Percentiles rank a stretch among this genome's conserved stretches.
Conservation (phyloP, 2,329 filamentous ascomycete genomes). For the Ceratocystis alfenasii region DNA sequence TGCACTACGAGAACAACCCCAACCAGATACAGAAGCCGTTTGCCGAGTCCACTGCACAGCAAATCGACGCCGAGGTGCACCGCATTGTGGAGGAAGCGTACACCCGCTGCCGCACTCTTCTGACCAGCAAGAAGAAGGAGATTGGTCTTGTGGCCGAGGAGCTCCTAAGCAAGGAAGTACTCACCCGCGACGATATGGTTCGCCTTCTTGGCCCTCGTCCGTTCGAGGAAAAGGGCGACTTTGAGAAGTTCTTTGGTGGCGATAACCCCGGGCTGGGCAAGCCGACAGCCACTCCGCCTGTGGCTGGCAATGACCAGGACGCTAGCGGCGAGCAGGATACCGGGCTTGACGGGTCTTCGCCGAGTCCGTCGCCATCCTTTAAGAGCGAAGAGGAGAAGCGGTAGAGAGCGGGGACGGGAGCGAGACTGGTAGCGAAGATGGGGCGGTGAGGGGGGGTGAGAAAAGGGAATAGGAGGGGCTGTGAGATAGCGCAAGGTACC, state of each 20-base stretch:
- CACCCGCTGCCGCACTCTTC: conserved; percentile 71
- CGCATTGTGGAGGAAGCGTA: conserved; percentile 89
- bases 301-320: conserved; percentile 29
- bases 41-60: conserved; percentile 82
- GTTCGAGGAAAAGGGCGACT: conserved; percentile 74
- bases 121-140: conserved; percentile 76
- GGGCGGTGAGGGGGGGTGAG: neutral
- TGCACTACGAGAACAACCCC: conserved; percentile 78
- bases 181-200: conserved; percentile 85
- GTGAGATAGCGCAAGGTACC: neutral
- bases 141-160: conserved; percentile 87
- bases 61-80: conserved; percentile 83
- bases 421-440: neutral
- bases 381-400: conserved; percentile 3
- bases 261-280: conserved; percentile 40
- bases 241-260: conserved; percentile 82
- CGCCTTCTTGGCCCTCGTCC: conserved; percentile 73
- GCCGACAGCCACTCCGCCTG: conserved; percentile 43
- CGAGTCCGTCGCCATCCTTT: conserved; percentile 8
- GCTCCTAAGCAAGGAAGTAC: conserved; percentile 78
- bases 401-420: neutral
- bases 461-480: neutral
- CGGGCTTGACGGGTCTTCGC: neutral
- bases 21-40: conserved; percentile 88
- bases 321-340: conserved; percentile 24